Evolutionary conservation across 1,284 basidiomycete species (phyloP), one percentile per base, ranked within the genome.

Genomic region (Tilletia walkeri): DNA sequence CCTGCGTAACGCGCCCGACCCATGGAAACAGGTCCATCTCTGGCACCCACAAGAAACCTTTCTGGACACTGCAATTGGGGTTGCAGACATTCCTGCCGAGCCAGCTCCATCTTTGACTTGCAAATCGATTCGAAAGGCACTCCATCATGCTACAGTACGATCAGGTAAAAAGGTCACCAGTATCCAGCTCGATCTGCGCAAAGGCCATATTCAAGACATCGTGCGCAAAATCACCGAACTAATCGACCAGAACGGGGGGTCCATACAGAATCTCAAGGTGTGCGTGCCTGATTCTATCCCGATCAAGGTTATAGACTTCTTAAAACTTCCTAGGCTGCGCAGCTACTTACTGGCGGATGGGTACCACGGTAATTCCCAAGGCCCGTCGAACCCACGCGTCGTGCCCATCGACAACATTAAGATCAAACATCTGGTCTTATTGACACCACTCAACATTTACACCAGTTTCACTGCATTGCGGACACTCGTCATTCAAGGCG

Each of bases 1-100:
- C 34, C 59, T 63, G 5, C 30, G 36, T 14, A 34, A 63, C 34
- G 36, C 59, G 30, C 59, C 59, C 3, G 36, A 38, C 4, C 59
- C 59, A 20, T 63, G 59, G 59, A 39, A 38, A 63, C 36, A 18
- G 18, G 38, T 63, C 9, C 34, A 63, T 41, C 59, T 63, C 36
- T 63, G 59, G 59, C 34, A 63, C 30, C 59, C 59, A 14, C 36
- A 38, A 39, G 16, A 14, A 16, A 5, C 4, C n/a, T 63, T 63
- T n/a, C 9, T 38, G 18, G 36, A 63, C 34, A 63, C 36, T 10
- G 59, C 59, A 6, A 39, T 63, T 39, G 59, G 36, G 7, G 36
- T 63, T 4, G 10, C 18, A 10, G 59, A 63, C 3, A 6, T 63
- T 16, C 59, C 59, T 18, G 36, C 34, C 18, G 38, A 38, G 59